Percentiles rank a stretch among this genome's conserved stretches.
These are phyloP conservation scores for Aspergillus awamori DNA, from an alignment of 2,329 filamentous ascomycete species.

Conservation along the genomic window DNA sequence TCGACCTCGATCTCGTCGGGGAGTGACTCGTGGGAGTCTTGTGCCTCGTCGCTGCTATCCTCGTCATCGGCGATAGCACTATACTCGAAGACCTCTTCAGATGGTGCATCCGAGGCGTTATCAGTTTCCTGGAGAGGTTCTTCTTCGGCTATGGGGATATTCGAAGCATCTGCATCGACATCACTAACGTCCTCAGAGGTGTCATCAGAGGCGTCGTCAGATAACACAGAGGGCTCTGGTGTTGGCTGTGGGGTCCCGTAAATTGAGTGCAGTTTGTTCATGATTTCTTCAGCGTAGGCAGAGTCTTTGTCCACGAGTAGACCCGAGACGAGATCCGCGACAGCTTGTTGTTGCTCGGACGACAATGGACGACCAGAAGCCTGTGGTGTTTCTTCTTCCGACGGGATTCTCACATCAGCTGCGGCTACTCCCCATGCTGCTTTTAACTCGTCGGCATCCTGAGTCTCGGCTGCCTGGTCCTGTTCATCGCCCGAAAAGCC, in stretches of 20 bases:
- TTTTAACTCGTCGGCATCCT: background rate
- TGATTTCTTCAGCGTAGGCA: constrained; percentile 78
- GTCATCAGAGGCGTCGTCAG: constrained; percentile 55
- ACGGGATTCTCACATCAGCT: constrained; percentile 42
- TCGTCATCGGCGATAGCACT: background rate
- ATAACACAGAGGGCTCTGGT: constrained; percentile 50
- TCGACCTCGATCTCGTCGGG: background rate
- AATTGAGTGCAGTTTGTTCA: constrained; percentile 69
- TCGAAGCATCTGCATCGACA: background rate
- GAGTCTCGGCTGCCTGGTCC: background rate
- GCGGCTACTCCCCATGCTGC: constrained; percentile 57
- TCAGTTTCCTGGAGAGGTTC: background rate
- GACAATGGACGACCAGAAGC: constrained; percentile 2
- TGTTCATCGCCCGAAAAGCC: background rate
- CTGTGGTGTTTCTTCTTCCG: background rate
- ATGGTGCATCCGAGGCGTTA: background rate
- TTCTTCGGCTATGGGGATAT: background rate
- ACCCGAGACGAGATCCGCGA: constrained; percentile 75
- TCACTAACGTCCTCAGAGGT: constrained; percentile 45
- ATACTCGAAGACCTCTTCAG: background rate
- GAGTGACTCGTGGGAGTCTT: background rate
- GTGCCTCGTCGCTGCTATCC: background rate
- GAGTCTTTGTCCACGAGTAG: constrained; percentile 76
- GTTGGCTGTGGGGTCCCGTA: constrained; percentile 64
- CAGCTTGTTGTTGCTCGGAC: constrained; percentile 57